phyloP scores from a whole-genome alignment of 1,139 yeast species.

The Lipomyces yarrowii region DNA sequence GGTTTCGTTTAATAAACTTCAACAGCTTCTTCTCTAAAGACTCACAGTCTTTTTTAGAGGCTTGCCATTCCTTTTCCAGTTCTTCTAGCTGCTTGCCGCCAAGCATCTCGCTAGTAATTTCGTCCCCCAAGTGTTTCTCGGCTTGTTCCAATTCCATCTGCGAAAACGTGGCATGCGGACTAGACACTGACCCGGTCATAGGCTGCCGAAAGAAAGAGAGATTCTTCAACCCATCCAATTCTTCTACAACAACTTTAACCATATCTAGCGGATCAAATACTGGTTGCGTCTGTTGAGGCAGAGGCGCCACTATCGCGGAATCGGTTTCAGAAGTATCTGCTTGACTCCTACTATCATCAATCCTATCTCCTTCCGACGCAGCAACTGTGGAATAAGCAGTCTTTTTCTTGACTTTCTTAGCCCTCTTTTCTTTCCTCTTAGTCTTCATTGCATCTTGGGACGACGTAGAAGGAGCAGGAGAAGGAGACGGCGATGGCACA shows the following conservation, averaged over 20 bases:
- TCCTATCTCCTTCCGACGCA: slow-evolving; percentile 1
- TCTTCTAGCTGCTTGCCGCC: slow-evolving; percentile 20
- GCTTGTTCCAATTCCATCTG: slow-evolving; percentile 19
- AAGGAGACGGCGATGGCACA: slow-evolving; percentile 6
- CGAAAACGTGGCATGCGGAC: slow-evolving; percentile 15
- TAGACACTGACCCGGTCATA: slow-evolving; percentile 9
- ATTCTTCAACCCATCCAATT: slow-evolving; percentile 7
- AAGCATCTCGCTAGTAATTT: slow-evolving; percentile 3
- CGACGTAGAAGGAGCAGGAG: slow-evolving; percentile 8
- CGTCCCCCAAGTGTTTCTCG: background rate
- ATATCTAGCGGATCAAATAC: slow-evolving; percentile 10
- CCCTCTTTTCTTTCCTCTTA: slow-evolving; percentile 15
- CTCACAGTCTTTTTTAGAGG: slow-evolving; percentile 28
- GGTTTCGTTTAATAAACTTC: slow-evolving; percentile 29
- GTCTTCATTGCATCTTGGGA: slow-evolving; percentile 1
- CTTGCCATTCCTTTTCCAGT: slow-evolving; percentile 26
- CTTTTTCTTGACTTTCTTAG: slow-evolving; percentile 9
- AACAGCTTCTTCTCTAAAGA: slow-evolving; percentile 24
- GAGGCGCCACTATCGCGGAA: background rate
- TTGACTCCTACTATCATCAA: background rate
- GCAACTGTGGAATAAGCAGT: background rate
- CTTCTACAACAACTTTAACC: slow-evolving; percentile 5
- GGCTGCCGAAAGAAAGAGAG: slow-evolving; percentile 16
- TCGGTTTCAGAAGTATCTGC: slow-evolving; percentile 1
- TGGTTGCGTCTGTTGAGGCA: background rate